Percentiles rank a stretch among this genome's conserved stretches.
These are phyloP conservation scores for Elongisporangium prolatum DNA, from an alignment of 352 stramenopile genomes.

Conservation along the genomic window DNA sequence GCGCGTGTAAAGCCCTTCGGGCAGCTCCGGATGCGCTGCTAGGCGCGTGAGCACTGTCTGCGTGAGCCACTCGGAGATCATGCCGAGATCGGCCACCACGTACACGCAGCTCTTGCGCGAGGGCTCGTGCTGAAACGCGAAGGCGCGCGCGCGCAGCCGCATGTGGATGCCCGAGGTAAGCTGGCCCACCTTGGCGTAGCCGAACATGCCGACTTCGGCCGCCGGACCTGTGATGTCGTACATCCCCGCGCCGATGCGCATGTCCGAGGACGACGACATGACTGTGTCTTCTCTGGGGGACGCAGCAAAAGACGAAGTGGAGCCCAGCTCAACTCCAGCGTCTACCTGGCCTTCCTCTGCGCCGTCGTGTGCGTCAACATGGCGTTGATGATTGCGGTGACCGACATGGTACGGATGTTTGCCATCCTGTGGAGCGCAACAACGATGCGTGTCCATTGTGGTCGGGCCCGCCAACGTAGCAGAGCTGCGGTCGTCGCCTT, in stretches of 20 bases:
- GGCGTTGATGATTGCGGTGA: background rate
- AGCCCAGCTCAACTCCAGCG: background rate
- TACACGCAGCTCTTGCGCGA: slow-evolving; percentile 55
- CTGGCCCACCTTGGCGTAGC: slow-evolving; percentile 79
- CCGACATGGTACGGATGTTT: background rate
- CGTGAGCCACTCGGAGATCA: slow-evolving; percentile 88
- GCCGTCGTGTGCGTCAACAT: background rate
- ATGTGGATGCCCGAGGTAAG: slow-evolving; percentile 83
- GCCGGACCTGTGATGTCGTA: slow-evolving; percentile 84
- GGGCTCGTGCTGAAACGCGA: slow-evolving; percentile 52
- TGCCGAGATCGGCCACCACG: slow-evolving; percentile 86
- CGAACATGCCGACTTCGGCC: slow-evolving; percentile 85
- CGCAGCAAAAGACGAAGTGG: background rate
- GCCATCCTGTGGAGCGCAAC: background rate
- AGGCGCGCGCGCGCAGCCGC: slow-evolving; percentile 76
- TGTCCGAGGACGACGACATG: slow-evolving; percentile 10
- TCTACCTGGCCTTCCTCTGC: background rate
- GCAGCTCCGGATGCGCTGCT: slow-evolving; percentile 33
- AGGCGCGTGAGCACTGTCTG: slow-evolving; percentile 68
- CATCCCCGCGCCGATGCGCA: slow-evolving; percentile 69
- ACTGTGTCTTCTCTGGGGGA: background rate
- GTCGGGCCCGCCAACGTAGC: background rate
- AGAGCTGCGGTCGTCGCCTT: background rate
- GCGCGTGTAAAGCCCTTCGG: slow-evolving; percentile 39
- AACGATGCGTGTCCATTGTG: background rate